Evolutionary conservation across 2,329 filamentous ascomycete genomes (phyloP).

Genomic region (Sclerotinia borealis): DNA sequence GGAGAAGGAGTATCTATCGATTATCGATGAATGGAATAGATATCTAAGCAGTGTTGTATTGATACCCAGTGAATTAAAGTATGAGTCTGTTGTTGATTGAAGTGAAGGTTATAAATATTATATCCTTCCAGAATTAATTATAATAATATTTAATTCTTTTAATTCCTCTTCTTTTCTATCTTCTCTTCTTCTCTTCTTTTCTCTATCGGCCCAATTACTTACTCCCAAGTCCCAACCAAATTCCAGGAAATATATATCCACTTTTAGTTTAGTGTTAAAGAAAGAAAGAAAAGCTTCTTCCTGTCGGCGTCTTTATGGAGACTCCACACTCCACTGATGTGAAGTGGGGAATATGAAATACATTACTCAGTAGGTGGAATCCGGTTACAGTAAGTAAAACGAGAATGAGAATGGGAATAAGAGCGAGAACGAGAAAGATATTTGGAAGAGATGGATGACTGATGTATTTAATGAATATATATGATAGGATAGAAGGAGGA

Average conservation of each 20-base stretch:
- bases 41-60: too few species aligned
- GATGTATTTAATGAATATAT: not conserved
- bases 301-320: slow-evolving; percentile 5
- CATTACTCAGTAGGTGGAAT: too few species aligned
- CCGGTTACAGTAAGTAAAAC: not conserved
- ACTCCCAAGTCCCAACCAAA: not conserved
- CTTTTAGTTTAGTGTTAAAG: not conserved
- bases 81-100: not conserved
- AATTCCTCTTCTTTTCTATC: not conserved
- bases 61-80: too few species aligned
- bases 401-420: not conserved
- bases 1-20: too few species aligned
- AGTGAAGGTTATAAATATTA: not conserved
- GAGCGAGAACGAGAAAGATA: too few species aligned
- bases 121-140: not conserved
- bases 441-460: not conserved
- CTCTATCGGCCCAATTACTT: not conserved
- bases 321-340: not conserved
- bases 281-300: not conserved
- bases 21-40: too few species aligned
- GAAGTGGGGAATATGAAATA: not conserved
- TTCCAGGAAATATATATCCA: not conserved
- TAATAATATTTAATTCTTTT: not conserved
- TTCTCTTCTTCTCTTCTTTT: not conserved
- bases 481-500: too few species aligned